phyloP scores from a whole-genome alignment of 2,329 filamentous ascomycete genomes.

The Colletotrichum coccodes region DNA sequence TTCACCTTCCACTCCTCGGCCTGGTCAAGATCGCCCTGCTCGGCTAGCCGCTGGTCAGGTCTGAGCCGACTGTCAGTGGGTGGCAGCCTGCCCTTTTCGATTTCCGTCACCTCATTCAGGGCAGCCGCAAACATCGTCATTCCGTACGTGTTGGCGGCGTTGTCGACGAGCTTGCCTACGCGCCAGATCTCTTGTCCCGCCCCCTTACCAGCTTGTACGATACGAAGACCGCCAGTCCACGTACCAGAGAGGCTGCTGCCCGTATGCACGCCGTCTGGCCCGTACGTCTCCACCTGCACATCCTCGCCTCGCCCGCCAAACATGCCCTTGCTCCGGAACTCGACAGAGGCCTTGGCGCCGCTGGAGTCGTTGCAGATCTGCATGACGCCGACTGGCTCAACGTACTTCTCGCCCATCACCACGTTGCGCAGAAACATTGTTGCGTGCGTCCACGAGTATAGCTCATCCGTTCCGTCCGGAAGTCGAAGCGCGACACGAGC shows the following conservation, averaged over 20 bases:
- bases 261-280: slow-evolving; percentile 71
- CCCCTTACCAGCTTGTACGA: slow-evolving; percentile 70
- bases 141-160: slow-evolving; percentile 84
- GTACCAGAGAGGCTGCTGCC: slow-evolving; percentile 80
- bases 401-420: slow-evolving; percentile 97
- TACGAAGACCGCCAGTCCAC: slow-evolving; percentile 81
- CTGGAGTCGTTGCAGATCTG: slow-evolving; percentile 85
- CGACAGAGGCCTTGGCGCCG: slow-evolving; percentile 84
- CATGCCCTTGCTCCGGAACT: slow-evolving; percentile 96
- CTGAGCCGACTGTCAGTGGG: slow-evolving; percentile 85
- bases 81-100: slow-evolving; percentile 81
- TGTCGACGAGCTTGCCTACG: slow-evolving; percentile 80
- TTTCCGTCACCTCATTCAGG: slow-evolving; percentile 86
- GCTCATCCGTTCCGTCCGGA: slow-evolving; percentile 76
- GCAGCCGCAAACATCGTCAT: slow-evolving; percentile 86
- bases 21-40: slow-evolving; percentile 82
- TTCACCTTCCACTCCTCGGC: slow-evolving; percentile 86
- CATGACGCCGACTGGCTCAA: slow-evolving; percentile 94
- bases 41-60: slow-evolving; percentile 87
- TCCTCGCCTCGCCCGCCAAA: slow-evolving; percentile 96
- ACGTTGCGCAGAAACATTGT: slow-evolving; percentile 95
- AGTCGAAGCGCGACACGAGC: slow-evolving; percentile 79
- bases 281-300: slow-evolving; percentile 79
- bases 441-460: slow-evolving; percentile 88
- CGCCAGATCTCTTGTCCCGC: slow-evolving; percentile 80